phyloP scores from a whole-genome alignment of 345 rosid genomes.

The Gossypium raimondii region DNA sequence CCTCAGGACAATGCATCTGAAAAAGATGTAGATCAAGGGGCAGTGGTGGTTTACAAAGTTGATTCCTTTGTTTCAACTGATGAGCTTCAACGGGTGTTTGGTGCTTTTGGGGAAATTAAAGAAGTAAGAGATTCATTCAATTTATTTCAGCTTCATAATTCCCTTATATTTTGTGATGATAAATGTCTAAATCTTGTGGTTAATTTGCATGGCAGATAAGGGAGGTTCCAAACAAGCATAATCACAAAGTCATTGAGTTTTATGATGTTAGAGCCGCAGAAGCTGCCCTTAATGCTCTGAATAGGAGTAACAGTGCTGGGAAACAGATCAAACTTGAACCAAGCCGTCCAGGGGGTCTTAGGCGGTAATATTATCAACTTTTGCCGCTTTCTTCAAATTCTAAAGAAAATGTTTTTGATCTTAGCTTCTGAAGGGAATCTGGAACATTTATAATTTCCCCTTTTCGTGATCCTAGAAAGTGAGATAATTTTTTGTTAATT shows the following conservation, averaged over 20 bases:
- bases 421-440: neutral
- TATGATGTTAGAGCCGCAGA: constrained; percentile 85
- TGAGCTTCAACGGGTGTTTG: constrained; percentile 47
- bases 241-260: constrained; percentile 64
- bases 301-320: constrained; percentile 65
- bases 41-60: constrained; percentile 50
- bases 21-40: constrained; percentile 51
- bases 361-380: constrained; percentile 30
- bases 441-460: constrained; percentile 10
- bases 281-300: constrained; percentile 60
- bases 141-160: constrained; percentile 6
- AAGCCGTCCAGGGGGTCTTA: constrained; percentile 45
- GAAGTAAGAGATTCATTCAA: constrained; percentile 39
- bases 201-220: constrained; percentile 49
- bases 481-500: neutral
- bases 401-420: neutral
- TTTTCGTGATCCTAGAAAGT: neutral
- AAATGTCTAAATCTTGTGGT: constrained; percentile 7
- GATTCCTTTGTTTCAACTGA: constrained; percentile 61
- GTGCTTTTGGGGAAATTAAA: constrained; percentile 60
- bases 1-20: constrained; percentile 53
- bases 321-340: constrained; percentile 68
- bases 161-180: neutral
- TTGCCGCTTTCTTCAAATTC: constrained; percentile 2
- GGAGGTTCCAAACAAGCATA: constrained; percentile 47